These are phyloP conservation scores for Tolypocladium paradoxum DNA, from an alignment of 2,329 filamentous ascomycete genomes.

Conservation along the genomic window DNA sequence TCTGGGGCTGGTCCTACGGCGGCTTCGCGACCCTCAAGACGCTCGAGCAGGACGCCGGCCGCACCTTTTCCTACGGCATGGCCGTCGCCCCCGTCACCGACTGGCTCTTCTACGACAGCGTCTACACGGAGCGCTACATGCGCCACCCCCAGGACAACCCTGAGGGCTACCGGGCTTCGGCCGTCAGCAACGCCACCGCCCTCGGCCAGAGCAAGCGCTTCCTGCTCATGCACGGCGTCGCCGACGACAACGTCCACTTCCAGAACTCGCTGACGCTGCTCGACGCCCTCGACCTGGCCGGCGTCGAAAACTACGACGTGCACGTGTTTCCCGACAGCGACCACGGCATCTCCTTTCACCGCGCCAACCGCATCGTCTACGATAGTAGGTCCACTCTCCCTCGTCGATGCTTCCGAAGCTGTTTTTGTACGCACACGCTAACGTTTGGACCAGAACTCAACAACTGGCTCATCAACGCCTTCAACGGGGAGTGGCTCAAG, in stretches of 20 bases:
- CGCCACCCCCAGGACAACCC: constrained; percentile 78
- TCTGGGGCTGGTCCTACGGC: constrained; percentile 98
- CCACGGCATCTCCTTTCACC: constrained; percentile 91
- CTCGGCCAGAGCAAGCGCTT: constrained; percentile 73
- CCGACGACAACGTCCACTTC: constrained; percentile 95
- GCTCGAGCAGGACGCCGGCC: constrained; percentile 78
- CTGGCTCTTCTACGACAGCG: constrained; percentile 89
- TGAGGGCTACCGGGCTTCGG: constrained; percentile 63
- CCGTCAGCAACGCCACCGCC: constrained; percentile 63
- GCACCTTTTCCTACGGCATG: constrained; percentile 94
- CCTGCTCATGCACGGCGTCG: constrained; percentile 90
- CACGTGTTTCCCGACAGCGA: constrained; percentile 96
- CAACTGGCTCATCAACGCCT: constrained; percentile 93
- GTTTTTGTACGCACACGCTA: neutral
- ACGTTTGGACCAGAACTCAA: constrained; percentile 48
- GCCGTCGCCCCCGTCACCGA: constrained; percentile 97
- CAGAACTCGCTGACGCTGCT: constrained; percentile 85
- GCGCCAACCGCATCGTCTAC: constrained; percentile 83
- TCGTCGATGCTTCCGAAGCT: neutral
- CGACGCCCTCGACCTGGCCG: constrained; percentile 71
- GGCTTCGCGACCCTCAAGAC: constrained; percentile 94
- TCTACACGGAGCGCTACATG: constrained; percentile 98
- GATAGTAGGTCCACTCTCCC: constrained; percentile 54
- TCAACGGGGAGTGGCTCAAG: constrained; percentile 89
- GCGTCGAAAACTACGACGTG: constrained; percentile 88